phyloP scores from a whole-genome alignment of 2,329 filamentous ascomycete genomes.

The Neofusicoccum ribis region DNA sequence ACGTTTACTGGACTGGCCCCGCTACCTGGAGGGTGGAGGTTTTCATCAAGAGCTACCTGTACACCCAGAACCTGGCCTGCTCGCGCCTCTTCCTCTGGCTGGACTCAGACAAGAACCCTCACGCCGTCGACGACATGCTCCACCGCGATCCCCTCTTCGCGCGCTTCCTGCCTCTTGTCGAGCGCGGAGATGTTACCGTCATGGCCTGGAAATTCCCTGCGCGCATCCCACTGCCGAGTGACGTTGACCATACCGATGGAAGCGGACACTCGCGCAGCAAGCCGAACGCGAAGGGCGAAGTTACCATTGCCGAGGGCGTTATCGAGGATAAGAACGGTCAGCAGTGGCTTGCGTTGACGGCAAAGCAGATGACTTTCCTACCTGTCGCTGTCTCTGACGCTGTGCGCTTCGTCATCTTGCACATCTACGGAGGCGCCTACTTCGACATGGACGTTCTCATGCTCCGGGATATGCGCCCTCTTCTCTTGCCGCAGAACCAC shows the following conservation, averaged over 20 bases:
- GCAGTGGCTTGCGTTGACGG: slow-evolving; percentile 55
- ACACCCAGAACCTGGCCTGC: slow-evolving; percentile 58
- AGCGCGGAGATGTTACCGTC: slow-evolving; percentile 54
- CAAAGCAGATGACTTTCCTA: slow-evolving; percentile 60
- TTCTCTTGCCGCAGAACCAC: slow-evolving; percentile 53
- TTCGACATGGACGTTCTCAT: slow-evolving; percentile 59
- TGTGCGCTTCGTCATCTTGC: slow-evolving; percentile 56
- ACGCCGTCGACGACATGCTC: slow-evolving; percentile 54
- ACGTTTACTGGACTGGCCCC: slow-evolving; percentile 59
- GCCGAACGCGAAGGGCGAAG: slow-evolving; percentile 44
- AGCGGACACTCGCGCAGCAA: slow-evolving; percentile 50
- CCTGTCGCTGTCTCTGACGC: slow-evolving; percentile 59
- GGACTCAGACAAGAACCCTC: slow-evolving; percentile 53
- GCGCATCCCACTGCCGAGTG: slow-evolving; percentile 53
- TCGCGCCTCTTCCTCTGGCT: slow-evolving; percentile 57
- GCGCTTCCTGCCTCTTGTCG: slow-evolving; percentile 55
- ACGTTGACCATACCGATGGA: slow-evolving; percentile 50
- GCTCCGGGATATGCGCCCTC: slow-evolving; percentile 56
- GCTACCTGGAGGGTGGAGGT: slow-evolving; percentile 59
- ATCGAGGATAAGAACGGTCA: slow-evolving; percentile 51
- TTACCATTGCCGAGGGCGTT: slow-evolving; percentile 52
- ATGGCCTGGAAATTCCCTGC: slow-evolving; percentile 57
- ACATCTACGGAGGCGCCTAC: slow-evolving; percentile 56
- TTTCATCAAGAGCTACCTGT: slow-evolving; percentile 58
- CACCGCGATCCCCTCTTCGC: slow-evolving; percentile 53